A percentile compares a stretch with the other conserved stretches of the same genome.
Conservation (phyloP, 129 eudicot genomes). For the Pulicaria dysenterica region DNA sequence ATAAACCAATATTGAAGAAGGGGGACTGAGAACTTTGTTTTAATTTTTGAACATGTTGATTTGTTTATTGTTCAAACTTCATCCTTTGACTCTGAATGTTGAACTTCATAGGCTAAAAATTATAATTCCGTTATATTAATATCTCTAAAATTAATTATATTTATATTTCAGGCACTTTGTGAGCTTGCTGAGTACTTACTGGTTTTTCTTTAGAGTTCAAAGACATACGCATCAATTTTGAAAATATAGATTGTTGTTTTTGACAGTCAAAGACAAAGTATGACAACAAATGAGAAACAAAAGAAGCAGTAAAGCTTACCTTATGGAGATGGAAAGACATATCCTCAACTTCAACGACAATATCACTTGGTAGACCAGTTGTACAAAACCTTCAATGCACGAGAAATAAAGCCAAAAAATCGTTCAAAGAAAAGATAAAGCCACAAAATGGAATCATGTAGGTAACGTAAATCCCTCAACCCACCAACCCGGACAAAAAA, state of each 20-base stretch:
- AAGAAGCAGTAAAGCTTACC: slow-evolving; percentile 44
- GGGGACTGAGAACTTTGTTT: too few species aligned
- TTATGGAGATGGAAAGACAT: slow-evolving; percentile 96
- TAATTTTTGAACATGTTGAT: not conserved
- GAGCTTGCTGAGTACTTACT: slow-evolving; percentile 8
- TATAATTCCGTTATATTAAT: not conserved
- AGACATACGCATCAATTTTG: not conserved
- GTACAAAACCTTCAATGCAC: slow-evolving; percentile 74
- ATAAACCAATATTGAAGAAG: too few species aligned
- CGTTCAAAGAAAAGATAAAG: not conserved
- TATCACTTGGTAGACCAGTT: slow-evolving; percentile 91
- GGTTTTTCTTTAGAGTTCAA: not conserved
- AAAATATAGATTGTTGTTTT: slow-evolving; percentile 15
- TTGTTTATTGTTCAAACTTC: not conserved
- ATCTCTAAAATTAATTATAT: not conserved
- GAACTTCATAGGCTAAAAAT: slow-evolving; percentile 20
- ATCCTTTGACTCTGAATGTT: slow-evolving; percentile 22
- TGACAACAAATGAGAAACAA: not conserved
- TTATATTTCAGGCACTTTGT: not conserved
- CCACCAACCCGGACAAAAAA: not conserved
- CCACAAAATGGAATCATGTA: not conserved
- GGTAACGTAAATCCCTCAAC: not conserved
- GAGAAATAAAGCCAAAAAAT: not conserved
- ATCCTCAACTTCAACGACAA: slow-evolving; percentile 80
- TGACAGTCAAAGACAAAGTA: slow-evolving; percentile 7